phyloP scores from a whole-genome alignment of 768 basidiomycete genomes.

The Suillus brevipes region DNA sequence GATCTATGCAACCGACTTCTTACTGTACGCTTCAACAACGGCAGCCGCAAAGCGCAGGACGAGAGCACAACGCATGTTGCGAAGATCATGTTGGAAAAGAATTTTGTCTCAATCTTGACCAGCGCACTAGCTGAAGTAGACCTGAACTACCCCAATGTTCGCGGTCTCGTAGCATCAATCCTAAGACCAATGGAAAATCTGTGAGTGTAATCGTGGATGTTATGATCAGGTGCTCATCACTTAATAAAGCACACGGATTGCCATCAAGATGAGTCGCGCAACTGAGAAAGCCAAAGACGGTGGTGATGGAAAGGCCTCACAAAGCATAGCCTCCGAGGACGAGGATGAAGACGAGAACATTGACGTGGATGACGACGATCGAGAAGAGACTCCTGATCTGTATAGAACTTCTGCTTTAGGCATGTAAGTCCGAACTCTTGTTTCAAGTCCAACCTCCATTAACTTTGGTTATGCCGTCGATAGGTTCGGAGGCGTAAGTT shows the following conservation, averaged over 20 bases:
- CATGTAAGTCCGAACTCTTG: slow-evolving; percentile 56
- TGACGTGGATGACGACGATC: slow-evolving; percentile 55
- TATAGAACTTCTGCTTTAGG: slow-evolving; percentile 97
- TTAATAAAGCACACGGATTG: slow-evolving; percentile 76
- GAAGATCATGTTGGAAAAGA: slow-evolving; percentile 98
- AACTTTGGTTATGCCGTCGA: background rate
- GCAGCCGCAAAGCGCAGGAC: slow-evolving; percentile 50
- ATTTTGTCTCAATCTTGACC: slow-evolving; percentile 87
- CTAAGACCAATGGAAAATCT: slow-evolving; percentile 87
- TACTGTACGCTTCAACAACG: slow-evolving; percentile 67
- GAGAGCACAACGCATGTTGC: slow-evolving; percentile 91
- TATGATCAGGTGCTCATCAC: slow-evolving; percentile 10
- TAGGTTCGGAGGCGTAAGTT: slow-evolving; percentile 76
- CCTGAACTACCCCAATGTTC: slow-evolving; percentile 91
- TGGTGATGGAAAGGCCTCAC: slow-evolving; percentile 45
- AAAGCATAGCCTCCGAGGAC: slow-evolving; percentile 39
- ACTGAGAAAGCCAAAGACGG: slow-evolving; percentile 64
- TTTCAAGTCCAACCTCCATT: background rate
- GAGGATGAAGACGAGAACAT: slow-evolving; percentile 57
- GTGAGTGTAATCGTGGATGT: slow-evolving; percentile 46
- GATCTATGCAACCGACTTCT: slow-evolving; percentile 89
- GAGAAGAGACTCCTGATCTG: slow-evolving; percentile 87
- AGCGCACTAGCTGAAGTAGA: slow-evolving; percentile 89
- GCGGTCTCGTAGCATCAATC: slow-evolving; percentile 81
- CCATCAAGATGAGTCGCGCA: slow-evolving; percentile 95